Percentiles rank a stretch among this genome's conserved stretches.
Evolutionary conservation across 2,329 filamentous ascomycete species (phyloP).

Genomic region (Aspergillus novoparasiticus): DNA sequence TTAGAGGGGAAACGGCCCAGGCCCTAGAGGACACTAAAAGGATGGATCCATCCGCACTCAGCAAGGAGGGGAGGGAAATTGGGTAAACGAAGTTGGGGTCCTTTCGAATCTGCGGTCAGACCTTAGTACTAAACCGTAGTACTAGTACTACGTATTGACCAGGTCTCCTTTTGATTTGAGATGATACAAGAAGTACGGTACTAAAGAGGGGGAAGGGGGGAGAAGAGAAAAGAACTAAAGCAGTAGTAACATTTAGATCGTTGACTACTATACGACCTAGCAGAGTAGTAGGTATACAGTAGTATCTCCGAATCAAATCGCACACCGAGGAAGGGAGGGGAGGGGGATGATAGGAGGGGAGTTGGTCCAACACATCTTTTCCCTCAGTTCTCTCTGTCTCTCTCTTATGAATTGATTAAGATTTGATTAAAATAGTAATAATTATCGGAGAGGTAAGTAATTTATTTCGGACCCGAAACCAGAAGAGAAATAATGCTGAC

Average conservation of each 20-base stretch:
- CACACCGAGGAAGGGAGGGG: neutral
- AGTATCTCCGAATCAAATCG: neutral
- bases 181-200: neutral
- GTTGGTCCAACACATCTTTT: conserved; percentile 54
- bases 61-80: conserved; percentile 9
- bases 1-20: conserved; percentile 8
- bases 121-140: neutral
- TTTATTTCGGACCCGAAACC: neutral
- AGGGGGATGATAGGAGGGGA: neutral
- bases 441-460: neutral
- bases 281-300: neutral
- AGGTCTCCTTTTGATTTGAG: neutral
- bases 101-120: conserved; percentile 8
- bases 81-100: neutral
- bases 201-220: neutral
- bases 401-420: neutral
- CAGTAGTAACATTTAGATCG: neutral
- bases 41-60: neutral
- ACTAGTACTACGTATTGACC: neutral
- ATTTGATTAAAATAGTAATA: neutral
- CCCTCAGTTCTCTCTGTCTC: conserved; percentile 44
- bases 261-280: neutral
- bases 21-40: neutral
- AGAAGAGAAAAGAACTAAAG: neutral
- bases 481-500: conserved; percentile 4